Evolutionary conservation across 129 eudicot genomes (phyloP).

Genomic region (Calendula officinalis): DNA sequence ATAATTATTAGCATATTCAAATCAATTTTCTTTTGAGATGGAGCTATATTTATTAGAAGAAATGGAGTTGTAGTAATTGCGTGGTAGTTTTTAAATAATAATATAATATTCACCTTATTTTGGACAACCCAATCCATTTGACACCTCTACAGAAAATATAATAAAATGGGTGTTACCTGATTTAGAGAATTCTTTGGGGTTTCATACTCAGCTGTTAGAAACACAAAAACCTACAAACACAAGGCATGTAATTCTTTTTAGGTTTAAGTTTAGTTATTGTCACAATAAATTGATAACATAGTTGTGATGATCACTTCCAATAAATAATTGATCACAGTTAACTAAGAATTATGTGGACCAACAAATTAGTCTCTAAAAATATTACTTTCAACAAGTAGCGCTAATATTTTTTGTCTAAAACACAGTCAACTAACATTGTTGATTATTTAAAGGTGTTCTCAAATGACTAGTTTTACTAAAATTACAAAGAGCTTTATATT

Average conservation of each 20-base stretch:
- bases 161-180: slow-evolving; percentile 46
- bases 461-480: no score
- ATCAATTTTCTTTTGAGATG: neutral
- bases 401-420: no score
- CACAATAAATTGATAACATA: neutral
- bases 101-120: no score
- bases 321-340: neutral
- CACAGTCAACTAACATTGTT: no score
- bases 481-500: no score
- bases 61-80: no score
- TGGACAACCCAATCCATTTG: no score
- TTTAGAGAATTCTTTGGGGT: slow-evolving; percentile 74
- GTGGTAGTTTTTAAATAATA: no score
- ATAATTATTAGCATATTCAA: neutral
- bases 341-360: neutral
- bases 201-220: slow-evolving; percentile 96
- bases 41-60: neutral
- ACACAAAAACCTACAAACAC: slow-evolving; percentile 72
- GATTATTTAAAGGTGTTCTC: no score
- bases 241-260: neutral
- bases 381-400: no score
- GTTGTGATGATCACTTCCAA: neutral
- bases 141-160: neutral
- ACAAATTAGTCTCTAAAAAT: neutral
- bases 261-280: no score